Evolutionary conservation across 179 eudicot species (phyloP).

Genomic region (Amaranthus tricolor): DNA sequence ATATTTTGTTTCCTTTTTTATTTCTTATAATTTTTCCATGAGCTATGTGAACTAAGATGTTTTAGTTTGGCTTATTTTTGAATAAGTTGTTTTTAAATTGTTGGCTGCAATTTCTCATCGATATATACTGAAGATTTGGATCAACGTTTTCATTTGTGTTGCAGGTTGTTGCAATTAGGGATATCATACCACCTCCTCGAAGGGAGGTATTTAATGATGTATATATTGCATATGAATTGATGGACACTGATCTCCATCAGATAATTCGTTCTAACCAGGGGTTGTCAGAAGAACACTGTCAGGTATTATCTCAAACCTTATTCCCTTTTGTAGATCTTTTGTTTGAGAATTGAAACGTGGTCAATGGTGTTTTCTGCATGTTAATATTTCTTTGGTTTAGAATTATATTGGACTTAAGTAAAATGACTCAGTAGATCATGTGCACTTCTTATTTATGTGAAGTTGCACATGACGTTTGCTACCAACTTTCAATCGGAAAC

Average conservation of each 20-base stretch:
- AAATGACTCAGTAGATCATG: too few species aligned
- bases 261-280: conserved; percentile 84
- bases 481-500: neutral
- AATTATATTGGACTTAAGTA: too few species aligned
- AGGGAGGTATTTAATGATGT: conserved; percentile 80
- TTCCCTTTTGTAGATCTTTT: neutral
- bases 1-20: too few species aligned
- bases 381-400: neutral
- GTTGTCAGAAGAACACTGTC: conserved; percentile 87
- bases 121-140: too few species aligned
- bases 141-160: conserved; percentile 17
- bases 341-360: conserved; percentile 1
- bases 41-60: too few species aligned
- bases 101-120: too few species aligned
- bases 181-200: conserved; percentile 84
- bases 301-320: conserved; percentile 43
- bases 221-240: conserved; percentile 84
- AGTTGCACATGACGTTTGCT: neutral
- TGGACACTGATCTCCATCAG: conserved; percentile 97
- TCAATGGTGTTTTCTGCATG: neutral
- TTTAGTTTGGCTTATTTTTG: too few species aligned
- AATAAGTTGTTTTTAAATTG: too few species aligned
- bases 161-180: conserved; percentile 88
- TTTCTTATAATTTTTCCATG: too few species aligned
- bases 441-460: too few species aligned